Evolutionary conservation across 306 rosid genomes (phyloP).

Genomic region (Ochetophila trinervis): DNA sequence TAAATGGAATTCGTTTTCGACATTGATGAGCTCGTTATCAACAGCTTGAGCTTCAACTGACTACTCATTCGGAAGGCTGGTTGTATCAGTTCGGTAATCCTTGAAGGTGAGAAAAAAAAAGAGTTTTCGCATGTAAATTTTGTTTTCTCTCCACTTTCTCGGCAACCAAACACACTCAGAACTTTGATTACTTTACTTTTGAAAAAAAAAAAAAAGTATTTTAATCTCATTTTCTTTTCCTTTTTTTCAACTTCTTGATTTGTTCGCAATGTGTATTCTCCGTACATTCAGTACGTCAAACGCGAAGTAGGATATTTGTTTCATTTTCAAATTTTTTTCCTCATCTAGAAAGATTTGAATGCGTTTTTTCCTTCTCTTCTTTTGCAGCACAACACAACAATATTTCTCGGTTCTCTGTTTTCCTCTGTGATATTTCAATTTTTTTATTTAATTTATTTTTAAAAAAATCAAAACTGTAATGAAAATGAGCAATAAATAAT

Average conservation of each 20-base stretch:
- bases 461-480: neutral
- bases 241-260: neutral
- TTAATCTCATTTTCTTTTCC: neutral
- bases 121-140: neutral
- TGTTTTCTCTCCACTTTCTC: slow-evolving; percentile 14
- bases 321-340: neutral
- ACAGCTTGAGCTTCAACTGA: neutral
- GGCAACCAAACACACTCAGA: slow-evolving; percentile 28
- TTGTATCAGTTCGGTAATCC: neutral
- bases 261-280: neutral
- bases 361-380: neutral
- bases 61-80: neutral
- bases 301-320: neutral
- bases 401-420: neutral
- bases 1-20: neutral
- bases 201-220: neutral
- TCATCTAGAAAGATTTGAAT: neutral
- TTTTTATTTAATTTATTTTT: neutral
- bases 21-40: slow-evolving; percentile 5
- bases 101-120: slow-evolving; percentile 17
- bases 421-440: neutral
- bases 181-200: slow-evolving; percentile 6
- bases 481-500: neutral
- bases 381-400: neutral
- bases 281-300: too few species aligned